Evolutionary conservation across 2,329 filamentous ascomycete species (phyloP).

Genomic region (Alternaria consortialis): DNA sequence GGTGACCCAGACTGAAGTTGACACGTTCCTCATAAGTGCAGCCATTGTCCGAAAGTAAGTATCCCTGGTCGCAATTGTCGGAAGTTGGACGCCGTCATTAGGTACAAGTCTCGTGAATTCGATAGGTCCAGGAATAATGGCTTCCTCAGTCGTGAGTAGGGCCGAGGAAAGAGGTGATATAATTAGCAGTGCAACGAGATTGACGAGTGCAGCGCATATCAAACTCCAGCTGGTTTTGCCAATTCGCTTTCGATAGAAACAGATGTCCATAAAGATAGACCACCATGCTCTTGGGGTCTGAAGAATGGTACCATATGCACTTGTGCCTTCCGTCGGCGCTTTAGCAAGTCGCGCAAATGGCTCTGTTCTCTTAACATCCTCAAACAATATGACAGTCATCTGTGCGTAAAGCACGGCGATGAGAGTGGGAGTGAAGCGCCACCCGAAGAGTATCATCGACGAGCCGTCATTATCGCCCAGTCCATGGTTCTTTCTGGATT

Average conservation of each 20-base stretch:
- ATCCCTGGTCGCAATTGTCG: slow-evolving; percentile 13
- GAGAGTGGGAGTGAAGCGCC: slow-evolving; percentile 34
- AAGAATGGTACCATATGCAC: slow-evolving; percentile 22
- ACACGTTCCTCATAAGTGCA: slow-evolving; percentile 18
- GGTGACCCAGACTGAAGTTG: slow-evolving; percentile 27
- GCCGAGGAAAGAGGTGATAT: slow-evolving; percentile 29
- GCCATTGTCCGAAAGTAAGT: slow-evolving; percentile 26
- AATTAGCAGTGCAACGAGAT: slow-evolving; percentile 16
- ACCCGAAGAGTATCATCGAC: slow-evolving; percentile 35
- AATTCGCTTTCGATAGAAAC: slow-evolving; percentile 12
- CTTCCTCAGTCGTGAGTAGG: slow-evolving; percentile 24
- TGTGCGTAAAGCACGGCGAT: slow-evolving; percentile 34
- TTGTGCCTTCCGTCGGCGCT: slow-evolving; percentile 16
- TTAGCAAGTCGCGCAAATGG: slow-evolving; percentile 28
- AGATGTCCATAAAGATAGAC: slow-evolving; percentile 17
- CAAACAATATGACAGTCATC: slow-evolving; percentile 28
- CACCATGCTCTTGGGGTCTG: slow-evolving; percentile 26
- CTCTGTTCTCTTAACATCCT: slow-evolving; percentile 32
- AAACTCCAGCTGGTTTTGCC: slow-evolving; percentile 22
- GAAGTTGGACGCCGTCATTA: neutral
- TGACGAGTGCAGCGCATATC: slow-evolving; percentile 13
- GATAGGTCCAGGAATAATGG: slow-evolving; percentile 10
- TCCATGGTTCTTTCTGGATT: slow-evolving; percentile 17
- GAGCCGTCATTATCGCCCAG: slow-evolving; percentile 44
- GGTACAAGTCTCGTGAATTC: slow-evolving; percentile 16